phyloP scores from a whole-genome alignment of 805 yeast species.

The Ogataea allantospora region DNA sequence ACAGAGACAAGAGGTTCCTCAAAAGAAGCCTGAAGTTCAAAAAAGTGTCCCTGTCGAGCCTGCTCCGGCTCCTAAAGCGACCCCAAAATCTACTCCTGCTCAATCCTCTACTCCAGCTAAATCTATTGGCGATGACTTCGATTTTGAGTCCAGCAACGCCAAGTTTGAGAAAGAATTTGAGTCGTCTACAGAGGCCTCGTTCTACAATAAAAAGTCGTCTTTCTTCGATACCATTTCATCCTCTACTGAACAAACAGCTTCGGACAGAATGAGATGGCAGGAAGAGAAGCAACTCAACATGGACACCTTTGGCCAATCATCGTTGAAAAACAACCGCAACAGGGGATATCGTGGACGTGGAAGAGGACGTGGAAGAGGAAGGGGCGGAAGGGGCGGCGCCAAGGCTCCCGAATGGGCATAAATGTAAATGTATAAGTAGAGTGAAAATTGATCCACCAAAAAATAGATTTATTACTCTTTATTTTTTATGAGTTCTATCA shows the following conservation, averaged over 20 bases:
- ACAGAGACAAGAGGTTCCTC: neutral
- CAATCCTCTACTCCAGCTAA: conserved; percentile 3
- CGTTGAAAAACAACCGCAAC: conserved; percentile 42
- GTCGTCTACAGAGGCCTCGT: conserved; percentile 34
- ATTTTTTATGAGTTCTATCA: conserved; percentile 79
- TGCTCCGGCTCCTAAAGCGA: conserved; percentile 3
- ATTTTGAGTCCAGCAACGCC: conserved; percentile 73
- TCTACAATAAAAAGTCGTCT: conserved; percentile 78
- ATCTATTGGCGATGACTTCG: conserved; percentile 53
- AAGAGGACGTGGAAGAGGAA: conserved; percentile 36
- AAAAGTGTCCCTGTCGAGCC: too few species aligned
- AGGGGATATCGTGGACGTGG: conserved; percentile 53
- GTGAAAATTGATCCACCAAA: too few species aligned
- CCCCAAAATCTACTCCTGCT: conserved; percentile 1
- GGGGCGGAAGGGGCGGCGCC: conserved; percentile 28
- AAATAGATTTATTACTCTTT: too few species aligned
- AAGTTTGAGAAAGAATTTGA: conserved; percentile 57
- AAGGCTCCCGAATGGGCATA: conserved; percentile 31
- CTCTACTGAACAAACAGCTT: conserved; percentile 48
- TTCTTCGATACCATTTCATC: conserved; percentile 87
- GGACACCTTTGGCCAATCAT: conserved; percentile 82
- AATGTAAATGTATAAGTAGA: conserved; percentile 2
- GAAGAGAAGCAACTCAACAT: conserved; percentile 71
- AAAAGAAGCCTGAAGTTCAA: neutral
- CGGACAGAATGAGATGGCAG: conserved; percentile 56